Evolutionary conservation across 2,329 filamentous ascomycete species (phyloP).

Genomic region (Colletotrichum sp.): DNA sequence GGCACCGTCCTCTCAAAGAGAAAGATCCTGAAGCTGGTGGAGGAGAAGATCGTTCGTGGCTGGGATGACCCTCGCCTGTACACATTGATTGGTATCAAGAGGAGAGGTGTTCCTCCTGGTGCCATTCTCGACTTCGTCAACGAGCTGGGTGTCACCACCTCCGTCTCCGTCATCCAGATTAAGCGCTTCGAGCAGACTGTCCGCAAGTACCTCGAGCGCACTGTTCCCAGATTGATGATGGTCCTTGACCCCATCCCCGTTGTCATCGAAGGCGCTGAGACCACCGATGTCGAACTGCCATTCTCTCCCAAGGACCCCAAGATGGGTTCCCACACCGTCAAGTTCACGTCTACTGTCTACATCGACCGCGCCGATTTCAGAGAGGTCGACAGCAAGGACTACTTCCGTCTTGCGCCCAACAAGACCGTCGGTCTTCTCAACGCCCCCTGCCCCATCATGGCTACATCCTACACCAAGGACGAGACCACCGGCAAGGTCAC

Average conservation of each 20-base stretch:
- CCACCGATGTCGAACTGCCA: constrained; percentile 67
- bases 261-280: constrained; percentile 78
- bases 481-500: constrained; percentile 66
- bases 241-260: constrained; percentile 86
- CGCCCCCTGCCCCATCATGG: constrained; percentile 72
- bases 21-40: constrained; percentile 79
- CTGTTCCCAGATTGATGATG: constrained; percentile 87
- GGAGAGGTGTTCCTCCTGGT: constrained; percentile 85
- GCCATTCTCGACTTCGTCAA: constrained; percentile 90
- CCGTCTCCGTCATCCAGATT: constrained; percentile 79
- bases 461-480: constrained; percentile 72
- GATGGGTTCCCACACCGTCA: constrained; percentile 64
- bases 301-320: constrained; percentile 82
- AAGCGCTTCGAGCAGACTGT: constrained; percentile 84
- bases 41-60: constrained; percentile 76
- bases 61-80: constrained; percentile 94
- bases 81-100: constrained; percentile 82
- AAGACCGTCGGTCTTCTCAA: constrained; percentile 79
- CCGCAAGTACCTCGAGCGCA: constrained; percentile 83
- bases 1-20: constrained; percentile 87
- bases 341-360: constrained; percentile 79
- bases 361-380: constrained; percentile 85
- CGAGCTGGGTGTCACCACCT: constrained; percentile 88
- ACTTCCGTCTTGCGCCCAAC: constrained; percentile 80
- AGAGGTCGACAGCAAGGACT: constrained; percentile 74